Evolutionary conservation across 495 filamentous ascomycete species (phyloP).

Genomic region (Xylaria flabelliformis): DNA sequence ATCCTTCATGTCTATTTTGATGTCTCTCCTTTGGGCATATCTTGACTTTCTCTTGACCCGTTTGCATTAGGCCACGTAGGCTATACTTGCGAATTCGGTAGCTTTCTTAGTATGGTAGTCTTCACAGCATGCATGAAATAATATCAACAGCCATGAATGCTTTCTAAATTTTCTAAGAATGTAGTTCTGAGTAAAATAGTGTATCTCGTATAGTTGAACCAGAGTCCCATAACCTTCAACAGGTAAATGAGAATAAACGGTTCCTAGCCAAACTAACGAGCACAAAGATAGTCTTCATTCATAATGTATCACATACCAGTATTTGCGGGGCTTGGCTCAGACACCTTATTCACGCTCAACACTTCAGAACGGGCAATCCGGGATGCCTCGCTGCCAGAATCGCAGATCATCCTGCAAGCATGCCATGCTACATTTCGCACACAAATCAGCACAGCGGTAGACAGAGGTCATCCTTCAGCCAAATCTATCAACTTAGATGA

Average conservation of each 20-base stretch:
- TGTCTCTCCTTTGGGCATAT: neutral
- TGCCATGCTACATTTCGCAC: constrained; percentile 15
- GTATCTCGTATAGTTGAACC: neutral
- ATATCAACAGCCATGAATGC: neutral
- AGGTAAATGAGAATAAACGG: neutral
- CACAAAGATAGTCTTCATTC: constrained; percentile 21
- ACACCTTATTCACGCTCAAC: constrained; percentile 16
- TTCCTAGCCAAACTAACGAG: neutral
- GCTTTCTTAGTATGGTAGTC: neutral
- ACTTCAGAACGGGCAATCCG: constrained; percentile 19
- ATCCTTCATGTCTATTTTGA: neutral
- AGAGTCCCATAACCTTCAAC: neutral
- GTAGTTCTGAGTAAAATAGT: neutral
- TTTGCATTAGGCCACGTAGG: neutral
- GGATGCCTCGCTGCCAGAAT: constrained; percentile 21
- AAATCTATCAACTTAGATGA: constrained; percentile 21
- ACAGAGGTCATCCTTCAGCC: constrained; percentile 10
- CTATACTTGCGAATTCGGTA: neutral
- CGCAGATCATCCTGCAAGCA: constrained; percentile 18
- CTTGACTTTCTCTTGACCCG: neutral
- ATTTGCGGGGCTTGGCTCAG: constrained; percentile 25
- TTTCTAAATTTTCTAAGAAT: neutral
- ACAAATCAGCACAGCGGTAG: constrained; percentile 11
- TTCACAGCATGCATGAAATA: neutral
- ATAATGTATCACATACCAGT: constrained; percentile 24